Conservation (phyloP, 2,329 filamentous ascomycete genomes). For the Trichoderma breve region DNA sequence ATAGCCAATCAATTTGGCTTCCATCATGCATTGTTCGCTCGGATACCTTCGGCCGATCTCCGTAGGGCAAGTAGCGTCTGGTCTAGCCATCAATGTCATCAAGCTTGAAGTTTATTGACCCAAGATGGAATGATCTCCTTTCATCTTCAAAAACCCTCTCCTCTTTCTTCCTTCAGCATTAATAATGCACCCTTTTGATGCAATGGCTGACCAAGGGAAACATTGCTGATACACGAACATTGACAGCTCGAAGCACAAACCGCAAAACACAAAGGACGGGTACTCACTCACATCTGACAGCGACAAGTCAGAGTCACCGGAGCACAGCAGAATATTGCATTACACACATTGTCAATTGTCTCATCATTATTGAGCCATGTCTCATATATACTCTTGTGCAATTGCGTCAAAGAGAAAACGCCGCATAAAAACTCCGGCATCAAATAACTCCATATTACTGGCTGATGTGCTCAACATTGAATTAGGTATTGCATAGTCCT, state of each 20-base stretch:
- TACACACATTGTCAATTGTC: not conserved
- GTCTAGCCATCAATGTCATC: not conserved
- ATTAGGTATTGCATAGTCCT: not conserved
- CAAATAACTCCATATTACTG: not conserved
- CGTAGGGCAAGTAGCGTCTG: not conserved
- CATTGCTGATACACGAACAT: not conserved
- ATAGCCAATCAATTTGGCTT: not conserved
- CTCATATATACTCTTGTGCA: not conserved
- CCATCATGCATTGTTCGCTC: not conserved
- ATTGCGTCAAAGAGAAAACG: not conserved
- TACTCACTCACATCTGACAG: not conserved
- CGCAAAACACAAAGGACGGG: not conserved
- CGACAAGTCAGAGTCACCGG: not conserved
- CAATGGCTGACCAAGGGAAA: not conserved
- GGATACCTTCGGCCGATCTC: constrained; percentile 3
- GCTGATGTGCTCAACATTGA: not conserved
- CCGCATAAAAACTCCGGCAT: not conserved
- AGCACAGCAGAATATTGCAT: not conserved
- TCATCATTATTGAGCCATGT: not conserved
- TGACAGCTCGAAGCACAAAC: not conserved
- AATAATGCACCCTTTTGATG: not conserved
- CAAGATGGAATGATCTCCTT: not conserved
- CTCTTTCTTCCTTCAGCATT: not conserved
- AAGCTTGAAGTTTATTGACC: not conserved
- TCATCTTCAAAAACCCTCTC: not conserved